A percentile compares a stretch with the other conserved stretches of the same genome.
These are phyloP conservation scores for Talaromyces adpressus DNA, from an alignment of 495 filamentous ascomycete genomes.

Conservation along the genomic window DNA sequence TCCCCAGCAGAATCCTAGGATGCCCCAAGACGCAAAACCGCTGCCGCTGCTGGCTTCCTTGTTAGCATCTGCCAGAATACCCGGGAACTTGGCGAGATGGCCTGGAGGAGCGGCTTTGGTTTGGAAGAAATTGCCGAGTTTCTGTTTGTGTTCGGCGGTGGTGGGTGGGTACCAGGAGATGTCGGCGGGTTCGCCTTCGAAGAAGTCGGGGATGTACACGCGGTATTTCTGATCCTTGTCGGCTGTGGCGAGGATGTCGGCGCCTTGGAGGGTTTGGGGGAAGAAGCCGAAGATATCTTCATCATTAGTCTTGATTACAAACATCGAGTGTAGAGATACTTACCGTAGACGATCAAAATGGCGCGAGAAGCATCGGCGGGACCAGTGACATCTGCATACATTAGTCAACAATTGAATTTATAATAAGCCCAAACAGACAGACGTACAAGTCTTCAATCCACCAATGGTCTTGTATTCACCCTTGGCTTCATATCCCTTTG, in stretches of 20 bases:
- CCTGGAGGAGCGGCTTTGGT: conserved; percentile 57
- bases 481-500: conserved; percentile 51
- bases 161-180: conserved; percentile 63
- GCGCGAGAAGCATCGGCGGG: conserved; percentile 44
- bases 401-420: neutral
- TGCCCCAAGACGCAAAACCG: conserved; percentile 67
- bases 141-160: conserved; percentile 71
- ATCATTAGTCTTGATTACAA: conserved; percentile 10
- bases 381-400: conserved; percentile 42
- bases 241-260: conserved; percentile 47
- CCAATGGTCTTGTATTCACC: conserved; percentile 54
- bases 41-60: conserved; percentile 27
- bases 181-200: conserved; percentile 41
- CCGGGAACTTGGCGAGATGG: conserved; percentile 57
- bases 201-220: conserved; percentile 54
- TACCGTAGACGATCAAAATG: conserved; percentile 47
- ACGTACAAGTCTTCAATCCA: conserved; percentile 56
- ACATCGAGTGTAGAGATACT: conserved; percentile 5
- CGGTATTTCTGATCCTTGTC: conserved; percentile 42
- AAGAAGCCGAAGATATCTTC: conserved; percentile 52
- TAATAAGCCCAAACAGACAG: neutral
- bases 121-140: conserved; percentile 69
- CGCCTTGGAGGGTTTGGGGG: conserved; percentile 48
- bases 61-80: conserved; percentile 49
- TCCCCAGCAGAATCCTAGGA: conserved; percentile 94